Evolutionary conservation across 495 filamentous ascomycete genomes (phyloP).

Genomic region (Hyaloscypha finlandica): DNA sequence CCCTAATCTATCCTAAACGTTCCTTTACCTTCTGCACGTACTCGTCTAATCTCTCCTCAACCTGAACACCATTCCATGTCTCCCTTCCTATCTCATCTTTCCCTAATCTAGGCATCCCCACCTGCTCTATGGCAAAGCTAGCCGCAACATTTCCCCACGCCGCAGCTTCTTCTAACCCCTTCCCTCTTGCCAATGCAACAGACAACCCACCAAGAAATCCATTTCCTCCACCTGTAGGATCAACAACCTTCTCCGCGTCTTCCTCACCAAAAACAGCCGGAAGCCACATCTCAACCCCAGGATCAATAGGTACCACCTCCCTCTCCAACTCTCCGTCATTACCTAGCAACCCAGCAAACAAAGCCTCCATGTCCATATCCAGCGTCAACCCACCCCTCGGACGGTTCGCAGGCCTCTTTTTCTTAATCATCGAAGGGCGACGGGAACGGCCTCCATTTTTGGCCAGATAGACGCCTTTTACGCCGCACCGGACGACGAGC

Average conservation of each 20-base stretch:
- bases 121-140: conserved; percentile 92
- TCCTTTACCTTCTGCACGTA: conserved; percentile 40
- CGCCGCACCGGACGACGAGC: conserved; percentile 54
- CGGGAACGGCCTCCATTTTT: conserved; percentile 51
- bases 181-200: conserved; percentile 68
- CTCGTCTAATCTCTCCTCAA: conserved; percentile 54
- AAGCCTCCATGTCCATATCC: conserved; percentile 54
- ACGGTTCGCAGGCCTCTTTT: conserved; percentile 37
- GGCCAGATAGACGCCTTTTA: conserved; percentile 53
- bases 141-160: conserved; percentile 82
- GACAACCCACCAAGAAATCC: conserved; percentile 85
- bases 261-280: conserved; percentile 54
- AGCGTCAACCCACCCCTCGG: conserved; percentile 44
- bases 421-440: conserved; percentile 35
- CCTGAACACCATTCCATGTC: conserved; percentile 72
- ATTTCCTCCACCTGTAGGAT: conserved; percentile 97
- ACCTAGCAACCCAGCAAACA: conserved; percentile 52
- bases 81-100: conserved; percentile 57
- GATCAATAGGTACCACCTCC: conserved; percentile 59
- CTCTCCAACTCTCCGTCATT: conserved; percentile 50
- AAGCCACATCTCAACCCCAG: conserved; percentile 57
- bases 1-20: conserved; percentile 5
- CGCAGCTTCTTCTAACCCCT: conserved; percentile 66
- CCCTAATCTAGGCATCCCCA: conserved; percentile 72
- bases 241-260: conserved; percentile 60